Percentiles rank a stretch among this genome's conserved stretches.
phyloP scores from a whole-genome alignment of 805 yeast species.

The Ogataea pignaliae region DNA sequence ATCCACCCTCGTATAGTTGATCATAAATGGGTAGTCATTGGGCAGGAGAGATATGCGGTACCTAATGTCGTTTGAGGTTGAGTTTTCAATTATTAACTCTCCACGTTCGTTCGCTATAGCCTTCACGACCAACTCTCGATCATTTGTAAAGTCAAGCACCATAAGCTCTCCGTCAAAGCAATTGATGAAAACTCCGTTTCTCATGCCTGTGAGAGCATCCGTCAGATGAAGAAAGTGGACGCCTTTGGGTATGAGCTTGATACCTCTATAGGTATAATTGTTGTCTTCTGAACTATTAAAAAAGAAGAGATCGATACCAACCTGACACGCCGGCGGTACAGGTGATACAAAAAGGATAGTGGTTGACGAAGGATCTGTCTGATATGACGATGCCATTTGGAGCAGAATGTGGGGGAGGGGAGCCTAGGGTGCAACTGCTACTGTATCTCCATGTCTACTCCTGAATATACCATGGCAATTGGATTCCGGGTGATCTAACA shows the following conservation, averaged over 20 bases:
- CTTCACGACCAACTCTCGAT: background rate
- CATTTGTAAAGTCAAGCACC: background rate
- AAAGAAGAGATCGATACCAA: background rate
- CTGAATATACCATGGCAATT: no score
- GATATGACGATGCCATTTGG: no score
- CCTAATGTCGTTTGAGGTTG: background rate
- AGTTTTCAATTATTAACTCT: background rate
- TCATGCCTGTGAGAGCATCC: background rate
- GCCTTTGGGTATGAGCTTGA: background rate
- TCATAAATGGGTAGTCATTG: background rate
- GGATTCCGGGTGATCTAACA: no score
- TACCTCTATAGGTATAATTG: background rate
- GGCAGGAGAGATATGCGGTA: background rate
- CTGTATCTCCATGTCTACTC: no score
- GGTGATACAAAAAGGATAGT: background rate
- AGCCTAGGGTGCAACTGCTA: no score
- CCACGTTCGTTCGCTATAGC: background rate
- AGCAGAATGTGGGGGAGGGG: no score
- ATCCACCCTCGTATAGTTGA: background rate
- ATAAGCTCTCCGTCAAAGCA: background rate
- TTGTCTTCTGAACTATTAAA: background rate
- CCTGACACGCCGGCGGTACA: background rate
- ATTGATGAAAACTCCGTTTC: background rate
- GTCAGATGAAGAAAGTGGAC: background rate
- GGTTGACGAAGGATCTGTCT: background rate